A percentile compares a stretch with the other conserved stretches of the same genome.
Conservation (phyloP, 1,284 basidiomycete species). For the Moesziomyces sp. region DNA sequence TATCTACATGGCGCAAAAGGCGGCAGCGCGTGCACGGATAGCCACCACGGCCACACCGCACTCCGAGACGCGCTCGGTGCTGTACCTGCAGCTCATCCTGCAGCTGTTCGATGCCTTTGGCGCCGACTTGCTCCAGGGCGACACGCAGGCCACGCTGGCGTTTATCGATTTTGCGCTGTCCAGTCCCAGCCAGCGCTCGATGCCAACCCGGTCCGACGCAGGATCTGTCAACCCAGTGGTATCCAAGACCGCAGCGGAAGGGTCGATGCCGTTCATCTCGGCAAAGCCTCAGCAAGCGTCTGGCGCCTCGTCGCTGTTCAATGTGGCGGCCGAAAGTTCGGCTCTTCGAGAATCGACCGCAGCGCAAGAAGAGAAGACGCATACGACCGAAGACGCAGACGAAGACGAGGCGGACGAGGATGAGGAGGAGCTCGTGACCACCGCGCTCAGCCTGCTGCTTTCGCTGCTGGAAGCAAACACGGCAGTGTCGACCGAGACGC, state of each 20-base stretch:
- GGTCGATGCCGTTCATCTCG: slow-evolving; percentile 37
- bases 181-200: slow-evolving; percentile 12
- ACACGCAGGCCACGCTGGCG: slow-evolving; percentile 48
- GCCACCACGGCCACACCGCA: background rate
- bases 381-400: background rate
- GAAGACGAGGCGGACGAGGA: slow-evolving; percentile 16
- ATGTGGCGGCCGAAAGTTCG: slow-evolving; percentile 7
- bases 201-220: slow-evolving; percentile 1
- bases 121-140: slow-evolving; percentile 49
- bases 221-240: background rate
- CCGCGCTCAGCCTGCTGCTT: slow-evolving; percentile 59
- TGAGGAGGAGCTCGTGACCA: slow-evolving; percentile 53
- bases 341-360: background rate
- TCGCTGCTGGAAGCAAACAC: slow-evolving; percentile 57
- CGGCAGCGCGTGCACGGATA: slow-evolving; percentile 13
- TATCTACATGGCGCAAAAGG: slow-evolving; percentile 44
- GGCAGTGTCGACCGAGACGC: slow-evolving; percentile 33
- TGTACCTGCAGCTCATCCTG: slow-evolving; percentile 59
- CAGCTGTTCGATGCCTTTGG: slow-evolving; percentile 62
- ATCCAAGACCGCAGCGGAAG: background rate
- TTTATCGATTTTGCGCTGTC: slow-evolving; percentile 61
- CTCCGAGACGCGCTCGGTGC: slow-evolving; percentile 37
- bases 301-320: slow-evolving; percentile 24
- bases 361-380: background rate
- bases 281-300: slow-evolving; percentile 7